Evolutionary conservation across 2,329 filamentous ascomycete genomes (phyloP), one percentile per base, ranked within the genome.

Genomic region (Penicillium sp.): DNA sequence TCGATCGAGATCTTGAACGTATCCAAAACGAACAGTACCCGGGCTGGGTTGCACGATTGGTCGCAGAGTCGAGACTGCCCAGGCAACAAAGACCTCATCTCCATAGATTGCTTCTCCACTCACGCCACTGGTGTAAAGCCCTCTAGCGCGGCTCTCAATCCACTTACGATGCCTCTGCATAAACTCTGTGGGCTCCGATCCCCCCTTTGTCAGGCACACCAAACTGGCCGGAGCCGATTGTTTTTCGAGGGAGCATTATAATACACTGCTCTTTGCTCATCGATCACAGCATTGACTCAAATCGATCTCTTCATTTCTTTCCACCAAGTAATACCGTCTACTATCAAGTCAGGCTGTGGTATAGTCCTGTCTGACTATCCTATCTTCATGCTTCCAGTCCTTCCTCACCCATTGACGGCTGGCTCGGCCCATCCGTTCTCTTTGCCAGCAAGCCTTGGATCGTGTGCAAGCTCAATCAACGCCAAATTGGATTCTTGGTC

Each of bases 361-460:
- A 44, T 45, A 36, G 11, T 46, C 34, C 22, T 53, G 49, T 44
- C 32, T 45, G 24, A 59, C 52, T 57, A 43, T 42, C 57, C 52
- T 57, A 43, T 42, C 58, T 62, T 62, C 55, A 74, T 74, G 71
- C 61, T 69, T 56, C 65, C 70, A 47, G 61, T 71, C 27, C 58
- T 68, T 54, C 59, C 64, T 43, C 59, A 65, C 47, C 63, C 56
- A 50, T 50, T 65, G 45, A 68, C 70, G 55, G 62, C 69, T 60
- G 67, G 67, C 55, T 66, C 71, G 55, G 64, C 62, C 43, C 65
- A 65, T 54, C 66, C 71, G 43, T 65, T 71, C 36, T 67, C 70
- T 43, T 60, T 66, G 39, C 61, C 67, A 53, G 60, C 64, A 55
- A 62, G 62, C 38, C 62, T 68, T 36, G 64, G 68, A 47, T 66